These are phyloP conservation scores for Nannizziopsis barbatae DNA, from an alignment of 2,329 filamentous ascomycete genomes.

Conservation along the genomic window DNA sequence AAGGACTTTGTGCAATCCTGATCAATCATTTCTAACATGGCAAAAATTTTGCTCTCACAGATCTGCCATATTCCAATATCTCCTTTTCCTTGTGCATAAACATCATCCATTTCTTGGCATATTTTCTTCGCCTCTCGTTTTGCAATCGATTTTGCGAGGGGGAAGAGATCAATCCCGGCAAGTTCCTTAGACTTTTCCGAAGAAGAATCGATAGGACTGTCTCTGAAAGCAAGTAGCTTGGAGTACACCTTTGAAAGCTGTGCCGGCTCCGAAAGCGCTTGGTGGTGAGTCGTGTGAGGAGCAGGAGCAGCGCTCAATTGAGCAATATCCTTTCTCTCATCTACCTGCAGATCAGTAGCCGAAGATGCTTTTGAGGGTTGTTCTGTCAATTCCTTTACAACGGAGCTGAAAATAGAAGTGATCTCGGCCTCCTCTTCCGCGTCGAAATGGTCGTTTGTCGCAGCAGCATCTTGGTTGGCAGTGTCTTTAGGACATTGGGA, in stretches of 20 bases:
- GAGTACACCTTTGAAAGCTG: conserved; percentile 5
- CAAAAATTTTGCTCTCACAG: conserved; percentile 32
- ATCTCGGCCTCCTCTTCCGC: conserved; percentile 5
- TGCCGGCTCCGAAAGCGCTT: background rate
- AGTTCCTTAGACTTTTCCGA: conserved; percentile 2
- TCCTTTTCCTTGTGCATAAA: conserved; percentile 22
- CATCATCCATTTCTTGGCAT: conserved; percentile 22
- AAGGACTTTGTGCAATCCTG: background rate
- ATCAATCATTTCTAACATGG: conserved; percentile 21
- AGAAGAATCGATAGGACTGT: conserved; percentile 5
- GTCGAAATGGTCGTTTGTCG: background rate
- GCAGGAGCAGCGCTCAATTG: background rate
- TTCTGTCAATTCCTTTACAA: conserved; percentile 1
- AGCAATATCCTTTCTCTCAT: background rate
- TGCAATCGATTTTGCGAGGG: conserved; percentile 18
- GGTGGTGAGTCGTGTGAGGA: background rate
- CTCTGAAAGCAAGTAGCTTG: conserved; percentile 7
- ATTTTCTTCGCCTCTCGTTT: conserved; percentile 25
- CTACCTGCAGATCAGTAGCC: background rate
- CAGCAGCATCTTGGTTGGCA: background rate
- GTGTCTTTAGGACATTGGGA: background rate
- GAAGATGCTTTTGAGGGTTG: background rate
- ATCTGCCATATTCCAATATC: conserved; percentile 32
- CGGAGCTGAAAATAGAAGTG: conserved; percentile 11
- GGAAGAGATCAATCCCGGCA: conserved; percentile 10